Base-by-base conservation (phyloP, 129 eudicot genomes). In the Dittrichia graveolens region DNA sequence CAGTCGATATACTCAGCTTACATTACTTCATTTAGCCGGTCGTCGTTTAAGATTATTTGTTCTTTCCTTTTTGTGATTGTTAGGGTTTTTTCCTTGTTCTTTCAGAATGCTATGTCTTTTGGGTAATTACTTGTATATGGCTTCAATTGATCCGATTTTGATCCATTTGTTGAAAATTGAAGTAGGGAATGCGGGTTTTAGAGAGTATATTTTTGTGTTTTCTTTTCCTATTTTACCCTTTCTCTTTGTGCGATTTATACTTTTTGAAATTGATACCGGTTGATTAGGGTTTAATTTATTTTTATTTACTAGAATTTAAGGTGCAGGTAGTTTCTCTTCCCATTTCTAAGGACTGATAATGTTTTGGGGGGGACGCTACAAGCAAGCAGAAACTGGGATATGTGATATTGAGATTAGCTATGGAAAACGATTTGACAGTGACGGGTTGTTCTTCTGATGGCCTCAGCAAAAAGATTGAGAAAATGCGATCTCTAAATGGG, bases 401-500 rank as follows among this genome's bases (percentile, higher is more conserved):
- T 76, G 80, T 77, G 56, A 31, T 69, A 48, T 6, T 14, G 64
- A 69, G 47, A 61, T 78, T 72, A 61, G 57, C 42, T 52, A 90
- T 90, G 96, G 96, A 84, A 77, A 83, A 86, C 73, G 85, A 87
- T 44, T 75, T 72, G 72, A 62, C 81, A 66, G 74, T 54, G 78
- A 67, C 70, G 13, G 65, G 69, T 40, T 68, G 62, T 55, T 74
- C 80, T 45, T 75, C 86, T 31, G 87, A 85, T 82, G 89, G 79
- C 58, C 49, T 73, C 59, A 80, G 46, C 71, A 79, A 82, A 69
- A 77, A 67, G 63, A 59, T 61, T 24, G 87, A 75, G 61, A 84
- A 86, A 80, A 75, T 74, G 71, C 95, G 92, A 34, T 81, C 89
- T 58, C 18, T 70, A 14, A 89, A 90, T 53, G 98, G 98, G 98